A percentile compares a stretch with the other conserved stretches of the same genome.
These are phyloP conservation scores for Aurinia saxatilis DNA, from an alignment of 345 rosid genomes.

Conservation along the genomic window DNA sequence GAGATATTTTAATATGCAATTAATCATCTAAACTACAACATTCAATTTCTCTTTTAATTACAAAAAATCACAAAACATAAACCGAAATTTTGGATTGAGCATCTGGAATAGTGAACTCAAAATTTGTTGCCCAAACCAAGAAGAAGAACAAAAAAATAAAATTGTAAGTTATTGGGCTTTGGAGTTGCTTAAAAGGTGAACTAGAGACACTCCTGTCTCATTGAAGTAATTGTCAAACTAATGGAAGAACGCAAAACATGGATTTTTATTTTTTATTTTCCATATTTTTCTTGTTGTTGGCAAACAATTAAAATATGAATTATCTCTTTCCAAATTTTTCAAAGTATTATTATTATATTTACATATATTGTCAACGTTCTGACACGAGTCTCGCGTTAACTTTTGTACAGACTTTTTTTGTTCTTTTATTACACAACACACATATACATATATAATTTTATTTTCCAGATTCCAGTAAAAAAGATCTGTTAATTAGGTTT, in stretches of 20 bases:
- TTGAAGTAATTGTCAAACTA: not conserved
- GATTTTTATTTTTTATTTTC: not conserved
- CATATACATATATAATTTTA: too few species aligned
- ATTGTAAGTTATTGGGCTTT: not conserved
- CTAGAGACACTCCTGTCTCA: constrained; percentile 4
- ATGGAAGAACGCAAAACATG: constrained; percentile 26
- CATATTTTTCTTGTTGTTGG: not conserved
- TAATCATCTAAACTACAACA: too few species aligned
- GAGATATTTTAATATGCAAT: too few species aligned
- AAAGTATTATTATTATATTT: not conserved
- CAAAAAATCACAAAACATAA: not conserved
- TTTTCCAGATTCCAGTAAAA: not conserved
- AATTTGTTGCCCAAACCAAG: constrained; percentile 11
- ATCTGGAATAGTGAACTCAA: not conserved
- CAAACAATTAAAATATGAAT: not conserved
- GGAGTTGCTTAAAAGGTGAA: constrained; percentile 24
- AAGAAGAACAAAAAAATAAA: not conserved
- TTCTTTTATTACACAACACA: not conserved
- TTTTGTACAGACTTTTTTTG: not conserved
- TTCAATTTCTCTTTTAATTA: too few species aligned
- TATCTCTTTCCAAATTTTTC: not conserved
- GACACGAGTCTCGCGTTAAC: constrained; percentile 18
- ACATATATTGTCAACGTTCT: constrained; percentile 4
- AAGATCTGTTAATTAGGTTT: constrained; percentile 13
- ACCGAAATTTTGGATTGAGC: not conserved